Conservation (phyloP, 495 filamentous ascomycete species). For the Xylaria venustula region DNA sequence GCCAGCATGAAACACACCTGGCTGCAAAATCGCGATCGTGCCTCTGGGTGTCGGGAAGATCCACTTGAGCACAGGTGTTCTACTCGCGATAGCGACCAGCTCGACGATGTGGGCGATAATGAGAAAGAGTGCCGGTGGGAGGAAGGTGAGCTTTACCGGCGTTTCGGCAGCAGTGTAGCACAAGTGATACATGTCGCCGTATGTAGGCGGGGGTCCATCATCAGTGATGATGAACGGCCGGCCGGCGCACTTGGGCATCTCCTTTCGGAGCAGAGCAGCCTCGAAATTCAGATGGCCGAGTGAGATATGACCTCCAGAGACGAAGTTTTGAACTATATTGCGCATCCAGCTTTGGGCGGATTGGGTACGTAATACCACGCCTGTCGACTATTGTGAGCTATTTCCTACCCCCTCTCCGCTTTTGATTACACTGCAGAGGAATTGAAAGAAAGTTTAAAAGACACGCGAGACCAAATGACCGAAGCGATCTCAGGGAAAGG, state of each 20-base stretch:
- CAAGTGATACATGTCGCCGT: slow-evolving; percentile 32
- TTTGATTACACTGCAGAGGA: background rate
- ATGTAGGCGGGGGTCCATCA: slow-evolving; percentile 31
- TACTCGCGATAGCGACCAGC: slow-evolving; percentile 31
- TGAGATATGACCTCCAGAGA: slow-evolving; percentile 56
- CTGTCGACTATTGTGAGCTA: slow-evolving; percentile 3
- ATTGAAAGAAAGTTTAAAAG: background rate
- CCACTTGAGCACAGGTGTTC: slow-evolving; percentile 36
- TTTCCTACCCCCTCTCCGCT: too few species aligned
- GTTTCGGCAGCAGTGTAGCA: slow-evolving; percentile 22
- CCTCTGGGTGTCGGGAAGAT: slow-evolving; percentile 35
- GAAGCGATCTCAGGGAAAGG: background rate
- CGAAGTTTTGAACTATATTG: slow-evolving; percentile 54
- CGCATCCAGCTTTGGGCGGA: slow-evolving; percentile 40
- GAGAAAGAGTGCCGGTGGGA: slow-evolving; percentile 46
- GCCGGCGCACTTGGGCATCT: slow-evolving; percentile 39
- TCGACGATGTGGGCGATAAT: slow-evolving; percentile 50
- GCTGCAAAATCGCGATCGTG: slow-evolving; percentile 47
- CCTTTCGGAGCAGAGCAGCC: slow-evolving; percentile 43
- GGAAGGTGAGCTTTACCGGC: slow-evolving; percentile 27
- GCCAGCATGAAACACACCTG: slow-evolving; percentile 45
- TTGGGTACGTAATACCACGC: slow-evolving; percentile 6
- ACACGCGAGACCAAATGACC: background rate
- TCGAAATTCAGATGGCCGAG: slow-evolving; percentile 58
- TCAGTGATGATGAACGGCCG: slow-evolving; percentile 44